Percentiles rank a stretch among this genome's conserved stretches.
Conservation (phyloP, 768 basidiomycete species). For the Lactifluus volemus region DNA sequence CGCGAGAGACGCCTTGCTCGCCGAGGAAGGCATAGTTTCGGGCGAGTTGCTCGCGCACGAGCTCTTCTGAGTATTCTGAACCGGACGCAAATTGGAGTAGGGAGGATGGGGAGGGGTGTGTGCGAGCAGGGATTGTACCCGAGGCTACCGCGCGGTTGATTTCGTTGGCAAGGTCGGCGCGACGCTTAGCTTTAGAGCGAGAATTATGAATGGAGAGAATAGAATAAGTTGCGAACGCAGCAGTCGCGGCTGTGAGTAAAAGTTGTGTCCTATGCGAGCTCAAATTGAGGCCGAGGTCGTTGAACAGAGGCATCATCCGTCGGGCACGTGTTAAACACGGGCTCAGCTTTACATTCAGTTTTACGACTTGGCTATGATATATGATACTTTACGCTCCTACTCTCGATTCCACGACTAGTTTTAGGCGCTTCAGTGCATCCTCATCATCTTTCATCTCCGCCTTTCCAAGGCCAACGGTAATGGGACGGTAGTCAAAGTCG, state of each 20-base stretch:
- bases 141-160: slow-evolving; percentile 41
- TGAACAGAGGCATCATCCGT: neutral
- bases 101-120: slow-evolving; percentile 1
- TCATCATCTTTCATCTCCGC: neutral
- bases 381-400: neutral
- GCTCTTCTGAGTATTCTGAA: slow-evolving; percentile 57
- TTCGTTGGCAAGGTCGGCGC: slow-evolving; percentile 50
- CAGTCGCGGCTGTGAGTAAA: slow-evolving; percentile 51
- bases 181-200: slow-evolving; percentile 37
- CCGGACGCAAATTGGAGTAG: neutral
- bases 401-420: neutral
- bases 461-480: neutral
- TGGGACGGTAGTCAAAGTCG: neutral
- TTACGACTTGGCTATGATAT: neutral
- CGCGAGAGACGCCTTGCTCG: slow-evolving; percentile 73
- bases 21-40: slow-evolving; percentile 94
- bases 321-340: neutral
- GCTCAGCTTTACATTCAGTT: no score
- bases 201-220: slow-evolving; percentile 50
- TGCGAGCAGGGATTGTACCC: neutral
- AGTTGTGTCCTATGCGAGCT: slow-evolving; percentile 56
- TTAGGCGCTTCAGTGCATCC: neutral
- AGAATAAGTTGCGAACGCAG: slow-evolving; percentile 53
- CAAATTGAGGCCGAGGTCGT: slow-evolving; percentile 19
- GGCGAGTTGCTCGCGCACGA: slow-evolving; percentile 84